A percentile compares a stretch with the other conserved stretches of the same genome.
phyloP scores from a whole-genome alignment of 441 rosid genomes.

The Corymbia citriodora region DNA sequence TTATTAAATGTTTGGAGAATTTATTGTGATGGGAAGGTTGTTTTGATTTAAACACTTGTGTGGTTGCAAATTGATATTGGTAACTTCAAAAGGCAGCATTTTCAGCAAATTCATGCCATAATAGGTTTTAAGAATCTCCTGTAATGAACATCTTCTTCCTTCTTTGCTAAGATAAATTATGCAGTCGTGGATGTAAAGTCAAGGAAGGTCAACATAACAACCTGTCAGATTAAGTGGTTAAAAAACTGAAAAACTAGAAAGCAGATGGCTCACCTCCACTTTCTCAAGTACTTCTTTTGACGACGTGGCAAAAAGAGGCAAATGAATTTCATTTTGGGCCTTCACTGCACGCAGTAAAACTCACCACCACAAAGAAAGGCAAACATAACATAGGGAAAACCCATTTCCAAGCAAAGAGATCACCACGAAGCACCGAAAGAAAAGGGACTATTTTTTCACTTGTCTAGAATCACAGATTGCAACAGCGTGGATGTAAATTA shows the following conservation, averaged over 20 bases:
- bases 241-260: background rate
- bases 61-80: background rate
- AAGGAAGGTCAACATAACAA: too few relatives aligned
- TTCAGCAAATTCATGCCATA: background rate
- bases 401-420: background rate
- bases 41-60: too few relatives aligned
- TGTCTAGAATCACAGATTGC: background rate
- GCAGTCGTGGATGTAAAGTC: background rate
- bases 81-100: background rate
- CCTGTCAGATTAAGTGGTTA: background rate
- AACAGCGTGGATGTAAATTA: too few relatives aligned
- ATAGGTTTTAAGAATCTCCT: background rate
- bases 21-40: too few relatives aligned
- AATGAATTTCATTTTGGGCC: background rate
- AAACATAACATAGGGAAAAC: background rate
- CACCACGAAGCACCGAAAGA: background rate
- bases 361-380: background rate
- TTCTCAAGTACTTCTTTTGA: too few relatives aligned
- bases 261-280: background rate
- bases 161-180: background rate
- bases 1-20: accelerated
- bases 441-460: background rate
- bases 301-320: too few relatives aligned
- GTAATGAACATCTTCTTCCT: background rate
- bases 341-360: too few relatives aligned